Percentiles rank a stretch among this genome's conserved stretches.
These are phyloP conservation scores for Termitomyces sp. DNA, from an alignment of 768 basidiomycete species.

Conservation along the genomic window DNA sequence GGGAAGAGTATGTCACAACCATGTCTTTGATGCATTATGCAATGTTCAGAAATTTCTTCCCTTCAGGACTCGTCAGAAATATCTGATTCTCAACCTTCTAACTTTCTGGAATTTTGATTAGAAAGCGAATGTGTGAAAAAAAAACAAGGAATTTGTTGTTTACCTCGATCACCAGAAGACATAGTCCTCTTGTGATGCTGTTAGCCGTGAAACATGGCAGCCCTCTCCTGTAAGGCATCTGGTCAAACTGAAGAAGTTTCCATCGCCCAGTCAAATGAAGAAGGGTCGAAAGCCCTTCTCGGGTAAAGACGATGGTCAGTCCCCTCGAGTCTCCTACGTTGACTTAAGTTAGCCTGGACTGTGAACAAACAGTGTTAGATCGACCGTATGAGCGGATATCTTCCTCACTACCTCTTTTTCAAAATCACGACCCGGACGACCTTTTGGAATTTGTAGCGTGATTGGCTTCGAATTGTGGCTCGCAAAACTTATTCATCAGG, in stretches of 20 bases:
- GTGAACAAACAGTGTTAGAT: neutral
- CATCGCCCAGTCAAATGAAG: neutral
- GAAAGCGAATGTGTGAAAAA: too few relatives aligned
- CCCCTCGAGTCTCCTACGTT: neutral
- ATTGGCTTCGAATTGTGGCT: constrained; percentile 12
- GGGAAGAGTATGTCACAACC: constrained; percentile 22
- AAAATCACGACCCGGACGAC: too few relatives aligned
- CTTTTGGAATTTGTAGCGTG: constrained; percentile 12
- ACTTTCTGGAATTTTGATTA: too few relatives aligned
- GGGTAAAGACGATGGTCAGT: neutral
- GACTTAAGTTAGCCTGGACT: neutral
- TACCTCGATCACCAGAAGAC: neutral
- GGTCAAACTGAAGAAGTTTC: neutral
- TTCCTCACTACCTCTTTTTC: too few relatives aligned
- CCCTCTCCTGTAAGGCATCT: neutral
- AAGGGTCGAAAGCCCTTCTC: neutral
- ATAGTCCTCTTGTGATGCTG: neutral
- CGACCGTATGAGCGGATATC: neutral
- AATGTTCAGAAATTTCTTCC: neutral
- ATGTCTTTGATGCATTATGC: neutral
- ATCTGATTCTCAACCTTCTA: constrained; percentile 27
- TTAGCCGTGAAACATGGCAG: neutral
- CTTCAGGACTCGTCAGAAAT: constrained; percentile 11
- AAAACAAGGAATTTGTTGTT: too few relatives aligned
- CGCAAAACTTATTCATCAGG: constrained; percentile 14